A percentile compares a stretch with the other conserved stretches of the same genome.
phyloP scores from a whole-genome alignment of 2,329 filamentous ascomycete genomes.

The Fusarium sp. region DNA sequence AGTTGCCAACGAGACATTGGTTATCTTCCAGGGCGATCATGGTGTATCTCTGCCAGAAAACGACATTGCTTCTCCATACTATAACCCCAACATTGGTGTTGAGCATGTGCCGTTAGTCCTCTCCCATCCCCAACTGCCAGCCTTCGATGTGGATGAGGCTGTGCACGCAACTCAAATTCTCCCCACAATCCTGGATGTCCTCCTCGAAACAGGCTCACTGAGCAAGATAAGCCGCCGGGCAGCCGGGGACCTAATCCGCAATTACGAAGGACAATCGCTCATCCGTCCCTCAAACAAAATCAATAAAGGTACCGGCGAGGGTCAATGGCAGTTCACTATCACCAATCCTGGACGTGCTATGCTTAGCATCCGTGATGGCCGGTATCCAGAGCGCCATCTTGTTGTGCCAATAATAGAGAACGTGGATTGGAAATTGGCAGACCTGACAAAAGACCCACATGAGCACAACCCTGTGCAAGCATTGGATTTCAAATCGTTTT shows the following conservation, averaged over 20 bases:
- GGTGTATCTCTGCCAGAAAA: slow-evolving; percentile 49
- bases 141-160: slow-evolving; percentile 42
- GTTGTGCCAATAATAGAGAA: slow-evolving; percentile 49
- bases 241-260: slow-evolving; percentile 39
- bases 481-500: slow-evolving; percentile 41
- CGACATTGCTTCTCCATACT: slow-evolving; percentile 45
- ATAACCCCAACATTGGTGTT: slow-evolving; percentile 46
- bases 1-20: slow-evolving; percentile 48
- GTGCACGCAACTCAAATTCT: slow-evolving; percentile 47
- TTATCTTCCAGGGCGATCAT: slow-evolving; percentile 49
- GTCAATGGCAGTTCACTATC: slow-evolving; percentile 49
- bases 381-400: slow-evolving; percentile 46
- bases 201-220: slow-evolving; percentile 46
- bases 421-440: slow-evolving; percentile 49
- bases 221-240: slow-evolving; percentile 29
- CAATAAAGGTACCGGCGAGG: slow-evolving; percentile 4
- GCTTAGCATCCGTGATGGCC: slow-evolving; percentile 47
- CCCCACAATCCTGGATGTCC: slow-evolving; percentile 48
- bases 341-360: slow-evolving; percentile 49
- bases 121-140: slow-evolving; percentile 46
- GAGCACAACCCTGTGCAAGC: slow-evolving; percentile 41
- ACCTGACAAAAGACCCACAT: slow-evolving; percentile 41
- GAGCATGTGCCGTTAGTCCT: slow-evolving; percentile 47
- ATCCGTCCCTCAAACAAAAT: slow-evolving; percentile 32
- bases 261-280: slow-evolving; percentile 49